Evolutionary conservation across 2,329 filamentous ascomycete species (phyloP), one percentile per base, ranked within the genome.

Genomic region (Ceratocystis cubensis): DNA sequence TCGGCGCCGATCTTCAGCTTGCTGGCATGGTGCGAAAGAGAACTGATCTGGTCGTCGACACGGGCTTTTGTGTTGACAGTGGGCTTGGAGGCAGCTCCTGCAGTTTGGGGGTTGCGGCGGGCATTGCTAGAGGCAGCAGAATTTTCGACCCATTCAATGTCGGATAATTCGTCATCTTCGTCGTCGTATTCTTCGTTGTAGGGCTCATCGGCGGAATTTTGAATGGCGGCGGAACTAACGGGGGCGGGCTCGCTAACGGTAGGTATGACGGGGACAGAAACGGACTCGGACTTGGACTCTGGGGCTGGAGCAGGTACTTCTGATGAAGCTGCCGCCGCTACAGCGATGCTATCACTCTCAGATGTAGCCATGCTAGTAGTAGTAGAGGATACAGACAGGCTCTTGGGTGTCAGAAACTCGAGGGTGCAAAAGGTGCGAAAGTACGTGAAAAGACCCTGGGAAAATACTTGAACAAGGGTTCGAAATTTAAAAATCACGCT

Each of bases 11-110:
- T 77, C 74, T 82, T 84, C 71, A 97, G 88, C 78, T 96, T 96
- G 68, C 83, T 83, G 0, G 92, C 91, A 78, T 96, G 90, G 71
- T 87, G 88, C 41, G 90, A 85, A 46, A 97, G 81, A n/a, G 86
- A 87, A 3, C 87, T 86, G 65, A 96, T 88, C 72, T 96, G 91
- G 73, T 96, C 92, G 74, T 96, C 91, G 65, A 96, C 82, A 28
- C 85, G 87, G 28, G 89, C 83, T 69, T 84, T 82, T 0, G 89
- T 92, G 75, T 96, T 96, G 59, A 89, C 85, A 0, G 82, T 82
- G 5, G 90, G 89, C 72, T 87, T 89, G 73, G 67, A 46, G 45
- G 41, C 53, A 44, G 64, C 48, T 30, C 61, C 61, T 6, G 64
- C 67, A 15, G 67, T 64, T n/a, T 68, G 66, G 20, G 66, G 66